Conservation (phyloP, 768 basidiomycete species). For the Piloderma croceum region DNA sequence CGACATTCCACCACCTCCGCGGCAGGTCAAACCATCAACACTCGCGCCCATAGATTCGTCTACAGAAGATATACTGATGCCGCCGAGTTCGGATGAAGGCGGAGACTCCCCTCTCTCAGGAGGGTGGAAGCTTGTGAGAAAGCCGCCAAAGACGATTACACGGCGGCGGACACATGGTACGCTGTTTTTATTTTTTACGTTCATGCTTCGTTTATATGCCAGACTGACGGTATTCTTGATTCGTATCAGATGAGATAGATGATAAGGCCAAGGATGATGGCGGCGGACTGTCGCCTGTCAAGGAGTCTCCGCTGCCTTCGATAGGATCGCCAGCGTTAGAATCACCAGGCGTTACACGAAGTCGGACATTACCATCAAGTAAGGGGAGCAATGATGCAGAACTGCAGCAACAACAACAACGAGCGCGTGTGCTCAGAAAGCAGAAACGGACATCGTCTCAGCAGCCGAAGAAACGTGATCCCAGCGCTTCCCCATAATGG, state of each 20-base stretch:
- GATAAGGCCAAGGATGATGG: slow-evolving; percentile 24
- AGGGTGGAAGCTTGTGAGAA: slow-evolving; percentile 50
- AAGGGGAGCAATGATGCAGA: slow-evolving; percentile 4
- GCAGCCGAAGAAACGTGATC: slow-evolving; percentile 25
- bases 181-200: too few species aligned
- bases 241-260: too few species aligned
- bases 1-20: slow-evolving; percentile 71
- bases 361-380: slow-evolving; percentile 55
- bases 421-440: slow-evolving; percentile 42
- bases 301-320: slow-evolving; percentile 36
- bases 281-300: slow-evolving; percentile 42
- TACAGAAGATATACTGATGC: slow-evolving; percentile 36
- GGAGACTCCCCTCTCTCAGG: slow-evolving; percentile 39
- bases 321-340: slow-evolving; percentile 24
- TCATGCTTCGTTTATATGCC: too few species aligned
- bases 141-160: slow-evolving; percentile 37
- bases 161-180: slow-evolving; percentile 60
- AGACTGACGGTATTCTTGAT: too few species aligned
- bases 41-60: slow-evolving; percentile 7
- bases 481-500: too few species aligned
- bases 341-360: slow-evolving; percentile 45
- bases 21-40: slow-evolving; percentile 22
- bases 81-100: slow-evolving; percentile 41
- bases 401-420: slow-evolving; percentile 31
- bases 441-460: slow-evolving; percentile 43